Conservation (phyloP, 2,329 filamentous ascomycete species). For the Aspergillus transmontanensis region DNA sequence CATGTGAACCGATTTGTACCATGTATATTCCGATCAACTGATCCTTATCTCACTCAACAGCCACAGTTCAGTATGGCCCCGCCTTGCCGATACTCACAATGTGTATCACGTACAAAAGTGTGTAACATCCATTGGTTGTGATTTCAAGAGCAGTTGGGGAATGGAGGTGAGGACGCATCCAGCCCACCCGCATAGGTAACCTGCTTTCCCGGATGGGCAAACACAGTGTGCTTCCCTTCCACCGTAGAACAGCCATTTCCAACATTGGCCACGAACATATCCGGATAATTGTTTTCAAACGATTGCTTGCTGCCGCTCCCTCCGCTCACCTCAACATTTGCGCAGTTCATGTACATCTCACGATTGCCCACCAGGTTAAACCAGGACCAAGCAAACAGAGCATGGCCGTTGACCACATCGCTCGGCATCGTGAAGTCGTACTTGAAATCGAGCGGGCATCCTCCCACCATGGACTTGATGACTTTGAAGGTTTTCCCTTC, state of each 20-base stretch:
- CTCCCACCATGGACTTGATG: conserved; percentile 60
- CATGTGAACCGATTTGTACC: no score
- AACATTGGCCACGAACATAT: conserved; percentile 16
- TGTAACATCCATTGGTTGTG: neutral
- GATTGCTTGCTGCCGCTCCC: conserved; percentile 6
- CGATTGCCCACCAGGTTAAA: conserved; percentile 72
- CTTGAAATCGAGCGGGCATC: conserved; percentile 50
- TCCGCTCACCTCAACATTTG: conserved; percentile 60
- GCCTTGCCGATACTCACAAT: neutral
- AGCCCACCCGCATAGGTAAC: conserved; percentile 13
- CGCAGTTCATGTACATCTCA: conserved; percentile 83
- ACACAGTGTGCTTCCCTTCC: conserved; percentile 13
- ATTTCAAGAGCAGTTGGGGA: conserved; percentile 11
- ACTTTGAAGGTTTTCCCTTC: conserved; percentile 68
- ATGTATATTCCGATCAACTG: neutral
- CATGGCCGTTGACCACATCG: conserved; percentile 59
- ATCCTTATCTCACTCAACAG: neutral
- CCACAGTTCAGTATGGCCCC: neutral
- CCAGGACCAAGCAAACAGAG: conserved; percentile 73
- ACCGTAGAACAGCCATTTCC: conserved; percentile 15
- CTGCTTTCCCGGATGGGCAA: conserved; percentile 10
- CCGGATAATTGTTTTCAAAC: conserved; percentile 7
- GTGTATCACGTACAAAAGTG: neutral
- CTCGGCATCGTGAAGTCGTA: conserved; percentile 67
- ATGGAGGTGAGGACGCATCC: conserved; percentile 3